A percentile compares a stretch with the other conserved stretches of the same genome.
These are phyloP conservation scores for Zygoascus ofunaensis DNA, from an alignment of 805 yeast species.

Conservation along the genomic window DNA sequence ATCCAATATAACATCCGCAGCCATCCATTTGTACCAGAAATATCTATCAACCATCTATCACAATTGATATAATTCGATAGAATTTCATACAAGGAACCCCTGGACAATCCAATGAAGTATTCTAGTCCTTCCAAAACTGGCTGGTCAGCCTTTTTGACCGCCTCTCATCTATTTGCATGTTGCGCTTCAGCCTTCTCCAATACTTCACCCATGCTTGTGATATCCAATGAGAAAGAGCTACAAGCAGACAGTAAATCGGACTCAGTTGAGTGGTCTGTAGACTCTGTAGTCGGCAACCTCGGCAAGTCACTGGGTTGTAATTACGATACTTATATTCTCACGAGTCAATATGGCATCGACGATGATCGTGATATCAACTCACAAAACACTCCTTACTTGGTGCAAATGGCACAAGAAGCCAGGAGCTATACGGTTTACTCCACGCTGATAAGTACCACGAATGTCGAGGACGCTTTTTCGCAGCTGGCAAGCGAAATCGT, in stretches of 20 bases:
- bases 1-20: too few species aligned
- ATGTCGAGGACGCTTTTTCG: background rate
- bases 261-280: background rate
- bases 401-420: background rate
- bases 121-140: too few species aligned
- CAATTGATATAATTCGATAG: too few species aligned
- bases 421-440: background rate
- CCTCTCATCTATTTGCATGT: too few species aligned
- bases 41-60: too few species aligned
- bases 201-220: slow-evolving; percentile 2
- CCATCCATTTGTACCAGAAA: too few species aligned
- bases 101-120: too few species aligned
- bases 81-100: too few species aligned
- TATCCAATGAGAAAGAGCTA: background rate
- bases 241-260: background rate
- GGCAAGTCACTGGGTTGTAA: slow-evolving; percentile 29
- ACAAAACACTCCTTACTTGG: slow-evolving; percentile 34
- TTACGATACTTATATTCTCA: slow-evolving; percentile 49
- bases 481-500: slow-evolving; percentile 27
- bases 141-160: too few species aligned
- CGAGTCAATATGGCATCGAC: slow-evolving; percentile 45
- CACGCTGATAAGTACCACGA: background rate
- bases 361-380: slow-evolving; percentile 35
- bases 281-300: background rate
- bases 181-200: background rate